Conservation (phyloP, 2,329 filamentous ascomycete genomes). For the Monosporascus sp. region DNA sequence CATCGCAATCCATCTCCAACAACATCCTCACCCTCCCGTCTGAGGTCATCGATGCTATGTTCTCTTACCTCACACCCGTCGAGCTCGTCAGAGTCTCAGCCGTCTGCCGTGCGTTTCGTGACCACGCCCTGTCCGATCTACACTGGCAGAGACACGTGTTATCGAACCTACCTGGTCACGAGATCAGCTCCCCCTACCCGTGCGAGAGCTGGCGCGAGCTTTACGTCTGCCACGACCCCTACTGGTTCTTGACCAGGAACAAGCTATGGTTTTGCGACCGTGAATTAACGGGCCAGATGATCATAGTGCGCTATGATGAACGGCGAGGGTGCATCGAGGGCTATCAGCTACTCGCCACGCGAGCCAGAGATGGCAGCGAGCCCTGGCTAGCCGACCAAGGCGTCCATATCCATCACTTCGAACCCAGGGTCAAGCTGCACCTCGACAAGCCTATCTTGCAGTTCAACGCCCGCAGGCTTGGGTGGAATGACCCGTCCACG, state of each 20-base stretch:
- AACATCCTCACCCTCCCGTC: conserved; percentile 56
- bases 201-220: conserved; percentile 63
- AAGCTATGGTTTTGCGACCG: conserved; percentile 84
- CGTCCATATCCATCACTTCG: conserved; percentile 68
- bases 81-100: conserved; percentile 57
- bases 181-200: conserved; percentile 50
- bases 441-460: conserved; percentile 67
- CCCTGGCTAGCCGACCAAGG: conserved; percentile 60
- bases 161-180: conserved; percentile 54
- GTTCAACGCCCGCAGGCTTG: conserved; percentile 34
- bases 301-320: conserved; percentile 73
- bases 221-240: conserved; percentile 68
- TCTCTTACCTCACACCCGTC: conserved; percentile 58
- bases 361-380: conserved; percentile 48
- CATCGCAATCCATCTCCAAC: background rate
- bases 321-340: conserved; percentile 72
- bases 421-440: conserved; percentile 66
- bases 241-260: conserved; percentile 77
- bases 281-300: conserved; percentile 66
- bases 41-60: conserved; percentile 70
- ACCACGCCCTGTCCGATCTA: conserved; percentile 58
- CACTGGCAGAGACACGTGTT: conserved; percentile 71
- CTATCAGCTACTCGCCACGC: conserved; percentile 67
- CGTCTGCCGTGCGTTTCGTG: conserved; percentile 57
- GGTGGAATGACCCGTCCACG: conserved; percentile 14